Percentiles rank a stretch among this genome's conserved stretches.
These are phyloP conservation scores for Coemansia sp. DNA, from an alignment of 192 early-diverging fungal genomes.

Conservation along the genomic window DNA sequence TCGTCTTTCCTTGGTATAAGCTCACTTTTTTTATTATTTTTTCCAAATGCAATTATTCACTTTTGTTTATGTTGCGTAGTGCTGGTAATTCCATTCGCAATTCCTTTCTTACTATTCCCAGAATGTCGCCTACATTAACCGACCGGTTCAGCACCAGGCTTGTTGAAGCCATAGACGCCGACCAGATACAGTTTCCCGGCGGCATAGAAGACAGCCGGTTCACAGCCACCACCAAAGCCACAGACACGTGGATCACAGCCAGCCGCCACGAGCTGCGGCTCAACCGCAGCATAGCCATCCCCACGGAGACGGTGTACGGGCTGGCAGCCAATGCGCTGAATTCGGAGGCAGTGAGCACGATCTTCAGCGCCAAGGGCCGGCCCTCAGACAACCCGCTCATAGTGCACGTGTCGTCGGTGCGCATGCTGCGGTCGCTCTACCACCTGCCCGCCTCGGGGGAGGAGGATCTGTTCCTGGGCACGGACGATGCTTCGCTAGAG, in stretches of 20 bases:
- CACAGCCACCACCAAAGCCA: background rate
- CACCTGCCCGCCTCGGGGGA: conserved; percentile 40
- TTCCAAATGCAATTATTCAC: background rate
- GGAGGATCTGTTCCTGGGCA: conserved; percentile 38
- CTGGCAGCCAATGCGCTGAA: conserved; percentile 86
- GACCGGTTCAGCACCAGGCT: conserved; percentile 17
- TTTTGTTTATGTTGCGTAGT: background rate
- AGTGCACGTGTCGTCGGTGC: conserved; percentile 89
- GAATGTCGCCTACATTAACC: background rate
- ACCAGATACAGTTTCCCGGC: conserved; percentile 10
- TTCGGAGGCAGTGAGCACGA: conserved; percentile 63
- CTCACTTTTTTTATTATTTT: background rate
- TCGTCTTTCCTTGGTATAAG: too few species aligned
- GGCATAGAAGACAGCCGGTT: conserved; percentile 37
- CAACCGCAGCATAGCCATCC: conserved; percentile 80
- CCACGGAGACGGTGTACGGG: conserved; percentile 99
- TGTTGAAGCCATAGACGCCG: conserved; percentile 9
- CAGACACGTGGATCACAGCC: conserved; percentile 34
- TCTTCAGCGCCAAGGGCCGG: conserved; percentile 86
- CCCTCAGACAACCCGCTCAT: conserved; percentile 97
- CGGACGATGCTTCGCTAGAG: conserved; percentile 47
- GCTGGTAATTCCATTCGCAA: background rate
- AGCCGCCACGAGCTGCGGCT: conserved; percentile 59
- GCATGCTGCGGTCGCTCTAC: conserved; percentile 77
- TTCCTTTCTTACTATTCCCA: conserved; percentile 8